phyloP scores from a whole-genome alignment of 768 basidiomycete species.

The Rhodosporidiobolus odoratus region DNA sequence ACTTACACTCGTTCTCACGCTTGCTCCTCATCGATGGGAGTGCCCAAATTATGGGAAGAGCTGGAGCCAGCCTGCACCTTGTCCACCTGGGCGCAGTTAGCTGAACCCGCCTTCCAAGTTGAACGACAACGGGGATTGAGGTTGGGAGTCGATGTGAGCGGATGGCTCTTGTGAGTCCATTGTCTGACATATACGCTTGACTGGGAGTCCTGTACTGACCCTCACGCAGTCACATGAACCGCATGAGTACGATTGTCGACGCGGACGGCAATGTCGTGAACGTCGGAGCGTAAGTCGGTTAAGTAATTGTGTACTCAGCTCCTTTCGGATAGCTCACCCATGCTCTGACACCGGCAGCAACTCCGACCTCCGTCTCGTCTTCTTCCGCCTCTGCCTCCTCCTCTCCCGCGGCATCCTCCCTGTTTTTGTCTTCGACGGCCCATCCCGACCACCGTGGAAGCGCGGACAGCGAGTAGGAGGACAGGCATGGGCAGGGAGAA shows the following conservation, averaged over 20 bases:
- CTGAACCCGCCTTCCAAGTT: not conserved
- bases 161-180: constrained; percentile 9
- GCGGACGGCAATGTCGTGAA: not conserved
- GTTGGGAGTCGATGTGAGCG: constrained; percentile 8
- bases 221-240: constrained; percentile 14
- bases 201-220: no score
- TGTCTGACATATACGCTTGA: no score
- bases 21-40: constrained; percentile 11
- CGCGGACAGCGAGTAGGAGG: constrained; percentile 4
- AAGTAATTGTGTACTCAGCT: not conserved
- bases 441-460: constrained; percentile 20
- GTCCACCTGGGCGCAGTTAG: constrained; percentile 17
- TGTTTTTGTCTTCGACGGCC: constrained; percentile 39
- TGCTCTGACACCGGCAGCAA: constrained; percentile 1
- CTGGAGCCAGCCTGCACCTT: constrained; percentile 8
- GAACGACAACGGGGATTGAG: not conserved
- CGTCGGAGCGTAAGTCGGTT: not conserved
- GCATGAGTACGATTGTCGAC: not conserved
- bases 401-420: constrained; percentile 23
- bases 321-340: not conserved
- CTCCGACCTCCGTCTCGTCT: constrained; percentile 29
- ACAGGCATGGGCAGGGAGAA: not conserved
- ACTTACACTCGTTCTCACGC: not conserved
- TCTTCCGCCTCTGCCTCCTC: constrained; percentile 26
- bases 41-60: constrained; percentile 19